phyloP scores from a whole-genome alignment of 1,139 yeast genomes.

The Candida pseudocylindracea region DNA sequence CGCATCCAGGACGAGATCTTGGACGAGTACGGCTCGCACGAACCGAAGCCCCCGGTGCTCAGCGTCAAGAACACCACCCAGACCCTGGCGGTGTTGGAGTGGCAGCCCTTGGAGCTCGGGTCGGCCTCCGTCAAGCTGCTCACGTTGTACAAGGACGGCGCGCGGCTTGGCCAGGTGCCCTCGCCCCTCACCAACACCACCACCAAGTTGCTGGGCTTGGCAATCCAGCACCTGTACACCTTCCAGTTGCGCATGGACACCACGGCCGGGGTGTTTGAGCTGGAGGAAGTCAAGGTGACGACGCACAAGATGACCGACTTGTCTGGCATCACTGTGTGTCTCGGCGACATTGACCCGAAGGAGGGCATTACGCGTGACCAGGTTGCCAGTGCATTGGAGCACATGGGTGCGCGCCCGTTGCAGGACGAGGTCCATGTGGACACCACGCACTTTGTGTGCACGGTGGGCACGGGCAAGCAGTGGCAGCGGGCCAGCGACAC shows the following conservation, averaged over 20 bases:
- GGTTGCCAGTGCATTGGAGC: constrained; percentile 34
- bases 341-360: constrained; percentile 53
- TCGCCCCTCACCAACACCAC: constrained; percentile 62
- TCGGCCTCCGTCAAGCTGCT: constrained; percentile 63
- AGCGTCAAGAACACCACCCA: constrained; percentile 67
- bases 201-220: constrained; percentile 78
- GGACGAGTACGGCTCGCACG: constrained; percentile 45
- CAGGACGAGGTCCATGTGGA: constrained; percentile 62
- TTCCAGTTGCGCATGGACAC: constrained; percentile 71
- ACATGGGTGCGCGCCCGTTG: constrained; percentile 67
- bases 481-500: constrained; percentile 61
- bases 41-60: constrained; percentile 57
- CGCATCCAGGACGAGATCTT: constrained; percentile 55
- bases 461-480: constrained; percentile 41
- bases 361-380: constrained; percentile 29
- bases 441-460: constrained; percentile 70
- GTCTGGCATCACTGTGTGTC: constrained; percentile 78
- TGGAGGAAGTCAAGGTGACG: constrained; percentile 44
- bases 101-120: constrained; percentile 78
- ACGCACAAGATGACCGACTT: constrained; percentile 96
- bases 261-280: constrained; percentile 65
- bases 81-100: constrained; percentile 82
- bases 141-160: constrained; percentile 57
- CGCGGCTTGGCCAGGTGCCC: constrained; percentile 69
- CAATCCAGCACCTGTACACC: constrained; percentile 62